Evolutionary conservation across 225 moss, liverwort and hornwort genomes (phyloP).

Genomic region (Pseudoscleropodium purum): DNA sequence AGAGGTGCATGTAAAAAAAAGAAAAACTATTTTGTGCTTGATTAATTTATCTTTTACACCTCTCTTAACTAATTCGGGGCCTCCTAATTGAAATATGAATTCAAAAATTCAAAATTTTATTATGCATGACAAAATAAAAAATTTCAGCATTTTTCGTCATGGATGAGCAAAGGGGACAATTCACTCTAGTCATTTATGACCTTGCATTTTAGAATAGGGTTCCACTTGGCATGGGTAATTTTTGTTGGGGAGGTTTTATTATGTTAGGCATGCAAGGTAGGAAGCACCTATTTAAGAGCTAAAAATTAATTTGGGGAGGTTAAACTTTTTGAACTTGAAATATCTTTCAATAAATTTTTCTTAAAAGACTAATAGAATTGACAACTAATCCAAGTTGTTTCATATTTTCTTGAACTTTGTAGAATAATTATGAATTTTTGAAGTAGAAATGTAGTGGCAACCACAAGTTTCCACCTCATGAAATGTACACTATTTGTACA

Average conservation of each 20-base stretch:
- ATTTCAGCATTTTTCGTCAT: too few relatives aligned
- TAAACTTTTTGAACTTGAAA: background rate
- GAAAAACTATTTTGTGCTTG: too few relatives aligned
- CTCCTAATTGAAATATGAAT: too few relatives aligned
- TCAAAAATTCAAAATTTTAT: too few relatives aligned
- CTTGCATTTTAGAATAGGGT: too few relatives aligned
- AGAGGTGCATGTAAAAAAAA: too few relatives aligned
- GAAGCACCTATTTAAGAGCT: too few relatives aligned
- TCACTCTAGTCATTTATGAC: too few relatives aligned
- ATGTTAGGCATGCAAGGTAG: background rate
- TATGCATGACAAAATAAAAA: too few relatives aligned
- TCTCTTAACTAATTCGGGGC: too few relatives aligned
- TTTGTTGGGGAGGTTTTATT: background rate
- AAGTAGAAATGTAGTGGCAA: background rate
- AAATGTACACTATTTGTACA: background rate
- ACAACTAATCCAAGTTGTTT: background rate
- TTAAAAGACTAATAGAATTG: background rate
- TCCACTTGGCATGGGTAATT: background rate
- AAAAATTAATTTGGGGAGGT: background rate
- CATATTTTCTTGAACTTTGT: background rate
- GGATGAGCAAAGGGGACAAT: too few relatives aligned
- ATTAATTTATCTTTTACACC: too few relatives aligned
- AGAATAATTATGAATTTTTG: background rate
- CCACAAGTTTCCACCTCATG: accelerated
- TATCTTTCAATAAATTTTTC: accelerated